A percentile compares a stretch with the other conserved stretches of the same genome.
These are phyloP conservation scores for Prunus kanzakura DNA, from an alignment of 306 rosid genomes.

Conservation along the genomic window DNA sequence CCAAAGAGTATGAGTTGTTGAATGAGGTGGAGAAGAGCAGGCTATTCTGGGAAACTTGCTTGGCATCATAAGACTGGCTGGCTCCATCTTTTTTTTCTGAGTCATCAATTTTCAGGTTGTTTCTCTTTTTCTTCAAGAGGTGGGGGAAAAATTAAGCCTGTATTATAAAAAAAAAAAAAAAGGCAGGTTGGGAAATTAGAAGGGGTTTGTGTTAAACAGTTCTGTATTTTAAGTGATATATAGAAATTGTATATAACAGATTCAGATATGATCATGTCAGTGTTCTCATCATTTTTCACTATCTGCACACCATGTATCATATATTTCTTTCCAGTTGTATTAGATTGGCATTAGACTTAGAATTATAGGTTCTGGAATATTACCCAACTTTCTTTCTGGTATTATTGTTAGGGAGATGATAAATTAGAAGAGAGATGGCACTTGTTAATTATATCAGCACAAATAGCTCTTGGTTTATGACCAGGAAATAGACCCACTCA, in stretches of 20 bases:
- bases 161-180: background rate
- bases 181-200: background rate
- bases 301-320: no score
- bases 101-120: background rate
- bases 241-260: constrained; percentile 18
- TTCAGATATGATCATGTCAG: background rate
- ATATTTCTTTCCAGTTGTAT: background rate
- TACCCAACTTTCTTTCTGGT: background rate
- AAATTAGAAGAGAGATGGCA: no score
- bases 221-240: background rate
- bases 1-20: constrained; percentile 35
- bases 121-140: background rate
- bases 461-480: no score
- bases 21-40: constrained; percentile 79
- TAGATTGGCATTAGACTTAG: background rate
- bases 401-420: no score
- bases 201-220: background rate
- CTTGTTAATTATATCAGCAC: no score
- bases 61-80: constrained; percentile 55
- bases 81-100: background rate
- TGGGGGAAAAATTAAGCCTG: background rate
- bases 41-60: constrained; percentile 90
- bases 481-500: no score
- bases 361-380: background rate
- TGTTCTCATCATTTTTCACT: background rate